Evolutionary conservation across 2,329 filamentous ascomycete species (phyloP), one percentile per base, ranked within the genome.

Genomic region (Penicillium sp.): DNA sequence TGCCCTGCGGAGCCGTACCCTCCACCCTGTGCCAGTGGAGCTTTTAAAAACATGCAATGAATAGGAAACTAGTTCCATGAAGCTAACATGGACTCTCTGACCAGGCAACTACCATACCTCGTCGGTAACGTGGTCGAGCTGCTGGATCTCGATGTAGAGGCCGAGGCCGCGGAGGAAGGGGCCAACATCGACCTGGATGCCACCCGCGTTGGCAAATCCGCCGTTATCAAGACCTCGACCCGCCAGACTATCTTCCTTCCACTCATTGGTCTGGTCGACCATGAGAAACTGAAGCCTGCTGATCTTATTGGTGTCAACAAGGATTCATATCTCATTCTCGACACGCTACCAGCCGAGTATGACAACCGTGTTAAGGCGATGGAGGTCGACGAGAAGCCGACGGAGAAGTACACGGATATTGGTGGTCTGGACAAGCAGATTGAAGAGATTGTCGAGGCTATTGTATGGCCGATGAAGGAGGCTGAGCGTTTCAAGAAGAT

Each of bases 381-480:
- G 95, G 96, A 99, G 82, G 95, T 99, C 7, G 95, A 99, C 72
- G 96, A 99, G 85, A 99, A 99, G 84, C 96, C 95, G 10, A 98
- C 93, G 40, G 95, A 99, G 79, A 96, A 98, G 80, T 99, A 99
- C 81, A 95, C 89, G 55, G 95, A 99, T 80, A 96, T 99, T 14
- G 95, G 95, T 79, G 95, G 95, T 53, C 79, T 99, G 70, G 93
- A 97, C 79, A 99, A 99, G 82, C 95, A 99, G 82, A 99, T 99
- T 73, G 94, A 97, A 77, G 96, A 99, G 80, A 85, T 99, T 55
- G 93, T 99, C 9, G 95, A 99, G 81, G 95, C 95, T 56, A 95
- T 99, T 51, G 95, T 99, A 33, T 98, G 94, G 94, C 95, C 95
- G 2, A 99, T 99, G 95, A 98, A 98, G 85, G 94, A 99, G 80